Conservation (phyloP, 2,329 filamentous ascomycete genomes). For the Diaporthe vexans region DNA sequence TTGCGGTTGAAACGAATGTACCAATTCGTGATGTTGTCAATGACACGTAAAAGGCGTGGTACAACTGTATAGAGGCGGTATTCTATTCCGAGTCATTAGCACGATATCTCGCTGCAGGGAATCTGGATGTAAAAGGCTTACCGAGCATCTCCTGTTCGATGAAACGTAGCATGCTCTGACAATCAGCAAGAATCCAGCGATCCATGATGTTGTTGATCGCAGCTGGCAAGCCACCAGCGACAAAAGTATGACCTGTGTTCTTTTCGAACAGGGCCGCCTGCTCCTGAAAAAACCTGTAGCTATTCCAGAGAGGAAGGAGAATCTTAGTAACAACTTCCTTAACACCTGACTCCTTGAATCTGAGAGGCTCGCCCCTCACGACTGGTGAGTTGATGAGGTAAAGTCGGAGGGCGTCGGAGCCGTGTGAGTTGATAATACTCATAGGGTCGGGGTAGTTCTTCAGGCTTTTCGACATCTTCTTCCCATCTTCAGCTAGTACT, state of each 20-base stretch:
- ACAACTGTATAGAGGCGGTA: conserved; percentile 92
- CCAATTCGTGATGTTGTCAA: conserved; percentile 98
- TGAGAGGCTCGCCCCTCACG: conserved; percentile 86
- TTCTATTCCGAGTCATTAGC: conserved; percentile 53
- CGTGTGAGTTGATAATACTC: conserved; percentile 87
- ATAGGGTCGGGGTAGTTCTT: conserved; percentile 95
- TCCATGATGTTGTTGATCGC: conserved; percentile 93
- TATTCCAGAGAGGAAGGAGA: conserved; percentile 92
- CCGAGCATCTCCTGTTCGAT: conserved; percentile 93
- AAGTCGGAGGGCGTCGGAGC: conserved; percentile 88
- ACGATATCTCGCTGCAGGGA: conserved; percentile 49
- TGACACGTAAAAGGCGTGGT: conserved; percentile 83
- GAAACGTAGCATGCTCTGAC: conserved; percentile 90
- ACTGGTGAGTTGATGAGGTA: conserved; percentile 98
- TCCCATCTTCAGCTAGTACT: conserved; percentile 92
- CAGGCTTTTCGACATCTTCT: conserved; percentile 97
- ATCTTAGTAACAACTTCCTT: conserved; percentile 96
- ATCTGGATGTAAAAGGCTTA: conserved; percentile 47
- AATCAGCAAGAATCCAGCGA: conserved; percentile 92
- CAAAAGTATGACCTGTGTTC: neutral
- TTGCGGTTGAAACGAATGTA: conserved; percentile 95
- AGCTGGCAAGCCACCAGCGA: neutral
- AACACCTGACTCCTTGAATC: conserved; percentile 91
- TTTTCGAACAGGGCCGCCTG: conserved; percentile 15
- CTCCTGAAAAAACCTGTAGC: conserved; percentile 94